These are phyloP conservation scores for Thermoascus crustaceus DNA, from an alignment of 2,329 filamentous ascomycete genomes.

Conservation along the genomic window DNA sequence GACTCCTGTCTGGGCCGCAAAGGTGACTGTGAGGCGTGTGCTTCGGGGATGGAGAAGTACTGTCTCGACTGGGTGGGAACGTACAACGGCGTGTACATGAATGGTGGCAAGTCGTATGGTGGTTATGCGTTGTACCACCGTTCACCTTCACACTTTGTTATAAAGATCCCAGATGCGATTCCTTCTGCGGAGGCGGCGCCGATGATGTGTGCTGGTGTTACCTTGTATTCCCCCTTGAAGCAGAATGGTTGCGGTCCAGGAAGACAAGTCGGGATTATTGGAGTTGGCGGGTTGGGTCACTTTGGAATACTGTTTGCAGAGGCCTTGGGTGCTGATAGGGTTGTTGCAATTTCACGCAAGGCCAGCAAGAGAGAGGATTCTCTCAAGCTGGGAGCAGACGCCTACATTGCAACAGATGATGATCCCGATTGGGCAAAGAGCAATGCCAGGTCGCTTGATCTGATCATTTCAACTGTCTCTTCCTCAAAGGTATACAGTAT, in stretches of 20 bases:
- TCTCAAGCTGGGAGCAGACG: constrained; percentile 41
- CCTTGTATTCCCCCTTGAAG: constrained; percentile 57
- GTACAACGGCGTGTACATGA: constrained; percentile 7
- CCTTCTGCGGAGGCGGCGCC: constrained; percentile 46
- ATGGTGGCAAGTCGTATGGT: constrained; percentile 54
- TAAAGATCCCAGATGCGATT: constrained; percentile 44
- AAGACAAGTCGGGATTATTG: constrained; percentile 59
- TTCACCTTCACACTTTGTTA: constrained; percentile 45
- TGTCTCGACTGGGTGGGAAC: constrained; percentile 8
- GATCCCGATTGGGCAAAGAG: constrained; percentile 41
- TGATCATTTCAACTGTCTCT: constrained; percentile 46
- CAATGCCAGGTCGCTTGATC: constrained; percentile 38
- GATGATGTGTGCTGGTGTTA: constrained; percentile 66
- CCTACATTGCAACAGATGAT: constrained; percentile 44
- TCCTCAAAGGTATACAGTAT: no score
- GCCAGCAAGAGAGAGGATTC: constrained; percentile 41
- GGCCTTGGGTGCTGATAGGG: constrained; percentile 56
- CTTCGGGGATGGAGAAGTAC: constrained; percentile 24
- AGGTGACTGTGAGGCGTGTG: constrained; percentile 42
- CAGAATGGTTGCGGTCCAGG: constrained; percentile 59
- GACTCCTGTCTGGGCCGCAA: constrained; percentile 36
- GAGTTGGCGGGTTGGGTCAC: constrained; percentile 62
- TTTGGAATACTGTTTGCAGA: constrained; percentile 60
- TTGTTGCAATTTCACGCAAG: constrained; percentile 43
- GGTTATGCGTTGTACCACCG: constrained; percentile 49